Evolutionary conservation across 106 monocot genomes (phyloP).

Genomic region (Platanthera guangdongensis): DNA sequence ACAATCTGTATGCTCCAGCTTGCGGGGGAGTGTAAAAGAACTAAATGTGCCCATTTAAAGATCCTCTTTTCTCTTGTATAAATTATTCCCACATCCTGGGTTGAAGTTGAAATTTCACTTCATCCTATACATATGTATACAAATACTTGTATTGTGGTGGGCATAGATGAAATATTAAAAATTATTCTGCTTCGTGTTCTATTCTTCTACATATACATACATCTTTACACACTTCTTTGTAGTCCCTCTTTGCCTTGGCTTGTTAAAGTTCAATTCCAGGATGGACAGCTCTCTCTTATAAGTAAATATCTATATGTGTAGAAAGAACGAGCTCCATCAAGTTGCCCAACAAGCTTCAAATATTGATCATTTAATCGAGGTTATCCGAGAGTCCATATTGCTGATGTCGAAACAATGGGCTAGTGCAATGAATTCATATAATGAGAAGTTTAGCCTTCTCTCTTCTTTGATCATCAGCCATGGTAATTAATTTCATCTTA

Average conservation of each 20-base stretch:
- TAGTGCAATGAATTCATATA: slow-evolving; percentile 72
- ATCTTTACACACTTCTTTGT: neutral
- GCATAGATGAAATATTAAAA: too few species aligned
- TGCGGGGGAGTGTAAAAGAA: too few species aligned
- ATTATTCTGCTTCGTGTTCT: too few species aligned
- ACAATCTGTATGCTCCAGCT: too few species aligned
- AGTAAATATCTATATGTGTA: slow-evolving; percentile 12
- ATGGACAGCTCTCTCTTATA: neutral
- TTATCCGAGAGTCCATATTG: slow-evolving; percentile 61
- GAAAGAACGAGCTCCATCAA: slow-evolving; percentile 88
- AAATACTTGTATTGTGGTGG: too few species aligned
- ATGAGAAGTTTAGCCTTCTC: slow-evolving; percentile 64
- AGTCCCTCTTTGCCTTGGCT: neutral
- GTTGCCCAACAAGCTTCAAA: slow-evolving; percentile 91
- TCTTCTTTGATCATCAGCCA: slow-evolving; percentile 61
- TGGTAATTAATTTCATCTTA: slow-evolving; percentile 35
- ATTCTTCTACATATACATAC: too few species aligned
- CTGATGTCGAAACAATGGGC: slow-evolving; percentile 90
- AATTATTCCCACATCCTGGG: too few species aligned
- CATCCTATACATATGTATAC: too few species aligned
- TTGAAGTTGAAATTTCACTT: too few species aligned
- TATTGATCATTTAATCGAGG: slow-evolving; percentile 86
- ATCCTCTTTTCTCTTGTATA: too few species aligned
- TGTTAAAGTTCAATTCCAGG: neutral
- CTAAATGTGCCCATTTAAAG: too few species aligned